Percentiles rank a stretch among this genome's conserved stretches.
Conservation (phyloP, 805 yeast genomes). For the Suhomyces xylopsoci region DNA sequence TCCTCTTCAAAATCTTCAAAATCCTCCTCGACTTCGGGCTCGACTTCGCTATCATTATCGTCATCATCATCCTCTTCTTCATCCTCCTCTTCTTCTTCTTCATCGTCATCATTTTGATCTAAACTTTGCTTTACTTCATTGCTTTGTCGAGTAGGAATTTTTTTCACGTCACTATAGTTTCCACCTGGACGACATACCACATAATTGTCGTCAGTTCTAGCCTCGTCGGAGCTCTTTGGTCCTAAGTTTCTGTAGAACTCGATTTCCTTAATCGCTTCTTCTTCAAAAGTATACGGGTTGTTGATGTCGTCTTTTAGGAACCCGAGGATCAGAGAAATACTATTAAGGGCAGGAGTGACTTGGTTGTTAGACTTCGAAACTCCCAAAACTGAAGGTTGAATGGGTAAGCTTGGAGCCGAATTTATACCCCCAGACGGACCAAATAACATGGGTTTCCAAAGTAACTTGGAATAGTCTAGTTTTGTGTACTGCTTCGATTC, state of each 20-base stretch:
- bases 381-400: background rate
- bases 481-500: constrained; percentile 49
- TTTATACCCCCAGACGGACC: constrained; percentile 88
- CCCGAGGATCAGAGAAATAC: constrained; percentile 54
- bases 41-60: constrained; percentile 13
- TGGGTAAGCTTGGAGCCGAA: constrained; percentile 47
- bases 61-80: constrained; percentile 26
- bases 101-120: constrained; percentile 13
- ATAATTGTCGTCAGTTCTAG: constrained; percentile 16
- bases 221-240: background rate
- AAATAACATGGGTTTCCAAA: constrained; percentile 82
- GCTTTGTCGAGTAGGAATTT: constrained; percentile 9
- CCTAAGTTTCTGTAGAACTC: constrained; percentile 17
- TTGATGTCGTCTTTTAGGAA: constrained; percentile 67
- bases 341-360: constrained; percentile 24
- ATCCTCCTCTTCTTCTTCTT: constrained; percentile 18
- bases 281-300: constrained; percentile 60
- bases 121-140: constrained; percentile 6
- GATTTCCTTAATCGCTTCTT: constrained; percentile 50
- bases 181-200: constrained; percentile 37
- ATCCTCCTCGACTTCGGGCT: constrained; percentile 5
- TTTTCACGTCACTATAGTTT: constrained; percentile 9
- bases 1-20: constrained; percentile 3
- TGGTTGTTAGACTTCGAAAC: constrained; percentile 16
- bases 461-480: constrained; percentile 50